Conservation (phyloP, 345 rosid genomes). For the Pugionium dolabratum region DNA sequence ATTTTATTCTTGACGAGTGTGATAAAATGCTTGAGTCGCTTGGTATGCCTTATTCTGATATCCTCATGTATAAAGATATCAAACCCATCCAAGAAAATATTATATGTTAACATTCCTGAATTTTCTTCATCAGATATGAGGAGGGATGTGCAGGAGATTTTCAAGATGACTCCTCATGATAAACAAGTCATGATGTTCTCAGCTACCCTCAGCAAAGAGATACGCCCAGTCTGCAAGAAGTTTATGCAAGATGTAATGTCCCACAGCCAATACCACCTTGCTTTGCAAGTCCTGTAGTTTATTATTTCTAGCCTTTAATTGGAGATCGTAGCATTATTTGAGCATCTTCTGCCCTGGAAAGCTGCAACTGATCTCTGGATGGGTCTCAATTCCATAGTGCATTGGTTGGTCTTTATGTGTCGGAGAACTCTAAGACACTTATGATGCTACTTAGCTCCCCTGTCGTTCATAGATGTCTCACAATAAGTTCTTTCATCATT, state of each 20-base stretch:
- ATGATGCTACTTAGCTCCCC: not conserved
- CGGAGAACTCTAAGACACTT: not conserved
- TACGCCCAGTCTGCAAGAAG: conserved; percentile 99
- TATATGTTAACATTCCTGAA: not conserved
- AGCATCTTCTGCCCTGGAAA: not conserved
- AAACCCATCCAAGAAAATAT: not conserved
- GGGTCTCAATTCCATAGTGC: not conserved
- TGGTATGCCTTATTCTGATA: conserved; percentile 43
- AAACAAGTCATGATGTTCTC: conserved; percentile 99
- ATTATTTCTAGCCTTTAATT: conserved; percentile 46
- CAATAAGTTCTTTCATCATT: not conserved
- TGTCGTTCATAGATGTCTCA: not conserved
- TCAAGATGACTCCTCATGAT: conserved; percentile 98
- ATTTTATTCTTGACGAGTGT: conserved; percentile 97
- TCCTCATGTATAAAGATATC: not conserved
- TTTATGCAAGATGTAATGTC: conserved; percentile 99
- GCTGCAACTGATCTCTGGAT: not conserved
- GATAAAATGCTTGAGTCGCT: conserved; percentile 99
- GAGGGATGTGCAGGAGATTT: conserved; percentile 96
- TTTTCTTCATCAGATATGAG: conserved; percentile 65
- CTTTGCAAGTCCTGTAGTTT: conserved; percentile 50
- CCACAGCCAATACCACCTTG: conserved; percentile 59
- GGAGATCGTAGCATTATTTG: not conserved
- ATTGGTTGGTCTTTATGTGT: conserved; percentile 2
- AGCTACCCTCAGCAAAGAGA: conserved; percentile 98